These are phyloP conservation scores for Populus davidiana DNA, from an alignment of 345 rosid genomes.

Conservation along the genomic window DNA sequence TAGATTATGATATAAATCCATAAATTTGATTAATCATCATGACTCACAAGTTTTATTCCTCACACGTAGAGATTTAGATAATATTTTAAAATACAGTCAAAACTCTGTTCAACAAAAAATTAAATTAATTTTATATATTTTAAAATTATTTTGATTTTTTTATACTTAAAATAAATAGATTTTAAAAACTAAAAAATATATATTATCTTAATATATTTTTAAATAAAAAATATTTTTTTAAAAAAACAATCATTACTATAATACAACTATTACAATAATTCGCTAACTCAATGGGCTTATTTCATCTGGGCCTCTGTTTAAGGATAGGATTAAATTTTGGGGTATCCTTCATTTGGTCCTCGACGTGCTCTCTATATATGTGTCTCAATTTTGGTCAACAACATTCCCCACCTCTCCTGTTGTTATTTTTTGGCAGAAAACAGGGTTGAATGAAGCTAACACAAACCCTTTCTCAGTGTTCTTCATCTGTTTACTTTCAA, in stretches of 20 bases:
- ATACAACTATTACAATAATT: too few species aligned
- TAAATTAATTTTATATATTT: too few species aligned
- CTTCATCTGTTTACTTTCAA: background rate
- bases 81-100: too few species aligned
- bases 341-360: background rate
- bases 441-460: background rate
- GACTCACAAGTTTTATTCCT: background rate
- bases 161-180: too few species aligned
- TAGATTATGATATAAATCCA: background rate
- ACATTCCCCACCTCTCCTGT: background rate
- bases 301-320: background rate
- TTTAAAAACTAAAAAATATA: too few species aligned
- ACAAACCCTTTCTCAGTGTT: background rate
- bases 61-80: background rate
- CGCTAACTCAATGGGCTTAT: too few species aligned
- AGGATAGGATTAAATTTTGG: background rate
- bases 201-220: too few species aligned
- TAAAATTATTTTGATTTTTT: too few species aligned
- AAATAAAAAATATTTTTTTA: too few species aligned
- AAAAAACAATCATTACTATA: too few species aligned
- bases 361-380: background rate
- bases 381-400: too few species aligned
- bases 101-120: too few species aligned
- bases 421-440: background rate
- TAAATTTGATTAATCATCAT: background rate